Base-by-base conservation (phyloP, 2,329 filamentous ascomycete genomes). In the Penicillium janthinellum region DNA sequence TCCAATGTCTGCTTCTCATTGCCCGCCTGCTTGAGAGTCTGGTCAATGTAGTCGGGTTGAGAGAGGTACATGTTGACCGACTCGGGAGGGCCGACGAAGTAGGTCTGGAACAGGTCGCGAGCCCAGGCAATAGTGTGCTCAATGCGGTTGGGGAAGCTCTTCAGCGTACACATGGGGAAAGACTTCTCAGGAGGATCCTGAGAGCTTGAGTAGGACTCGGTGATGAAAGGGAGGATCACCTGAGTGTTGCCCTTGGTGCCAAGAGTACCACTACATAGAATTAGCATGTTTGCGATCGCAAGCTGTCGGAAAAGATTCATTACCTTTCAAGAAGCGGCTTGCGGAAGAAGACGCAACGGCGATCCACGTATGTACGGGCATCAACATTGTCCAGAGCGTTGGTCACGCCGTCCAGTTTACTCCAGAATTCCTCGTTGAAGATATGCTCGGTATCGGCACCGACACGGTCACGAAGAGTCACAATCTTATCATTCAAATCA, bases 71-170 rank as follows among this genome's bases (percentile, higher is more conserved):
- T 83, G 75, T 99, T 99, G 73, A 95, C 94, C 38, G 92, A 90
- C 78, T 98, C 92, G 0, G 95, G 90, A 35, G 92, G 92, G 69
- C 94, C 95, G 68, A 96, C 92, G 70, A 98, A 99, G 67, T 89
- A 92, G 31, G 88, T 89, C 79, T 98, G 92, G 79, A 99, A 99
- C 65, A 96, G 85, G 76, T 98, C 95, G 71, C 96, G 91, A 41
- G 93, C 89, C 95, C 95, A 99, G 2, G 95, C 95, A 75, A 99
- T 99, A 0, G 95, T 98, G 78, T 99, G 95, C 79, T 99, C 93
- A 70, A 99, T 99, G 71, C 90, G 90, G 83, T 99, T 99, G 60
- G 95, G 95, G 83, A 99, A 99, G 78, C 93, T 97, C 73, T 91
- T 88, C 63, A 99, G 84, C 5, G 95, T 98, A 77, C 95, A 99